These are phyloP conservation scores for Phytophthora rubi DNA, from an alignment of 352 stramenopile species.

Conservation along the genomic window DNA sequence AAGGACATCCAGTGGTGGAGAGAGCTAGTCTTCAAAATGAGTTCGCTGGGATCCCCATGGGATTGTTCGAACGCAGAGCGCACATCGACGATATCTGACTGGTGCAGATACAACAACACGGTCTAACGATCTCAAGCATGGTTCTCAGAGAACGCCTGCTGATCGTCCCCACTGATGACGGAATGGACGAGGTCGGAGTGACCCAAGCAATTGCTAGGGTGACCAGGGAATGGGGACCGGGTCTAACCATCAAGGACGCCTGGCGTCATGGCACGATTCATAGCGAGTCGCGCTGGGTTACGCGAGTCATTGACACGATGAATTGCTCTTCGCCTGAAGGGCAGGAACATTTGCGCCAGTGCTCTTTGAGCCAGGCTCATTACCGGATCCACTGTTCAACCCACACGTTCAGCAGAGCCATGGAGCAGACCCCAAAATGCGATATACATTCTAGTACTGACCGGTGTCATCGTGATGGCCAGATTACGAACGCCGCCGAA, in stretches of 20 bases:
- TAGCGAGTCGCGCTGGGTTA: constrained; percentile 7
- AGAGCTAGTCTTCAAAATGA: not conserved
- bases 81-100: not conserved
- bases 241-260: not conserved
- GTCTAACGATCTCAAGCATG: not conserved
- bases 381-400: constrained; percentile 7
- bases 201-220: not conserved
- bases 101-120: not conserved
- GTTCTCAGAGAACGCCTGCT: not conserved
- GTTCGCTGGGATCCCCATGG: not conserved
- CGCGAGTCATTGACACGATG: constrained; percentile 14
- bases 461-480: not conserved
- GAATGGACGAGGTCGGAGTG: not conserved
- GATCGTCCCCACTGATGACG: not conserved
- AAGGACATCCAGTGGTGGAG: too few relatives aligned
- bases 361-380: constrained; percentile 23
- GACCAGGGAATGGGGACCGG: not conserved
- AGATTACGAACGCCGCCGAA: not conserved
- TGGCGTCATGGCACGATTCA: constrained; percentile 18
- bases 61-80: not conserved
- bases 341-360: constrained; percentile 4
- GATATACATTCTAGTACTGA: constrained; percentile 7
- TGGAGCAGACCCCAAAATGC: constrained; percentile 7
- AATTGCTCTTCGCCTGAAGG: not conserved
- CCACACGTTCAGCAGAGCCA: constrained; percentile 12